Evolutionary conservation across 2,329 filamentous ascomycete genomes (phyloP).

Genomic region (Epichloe aotearoae): DNA sequence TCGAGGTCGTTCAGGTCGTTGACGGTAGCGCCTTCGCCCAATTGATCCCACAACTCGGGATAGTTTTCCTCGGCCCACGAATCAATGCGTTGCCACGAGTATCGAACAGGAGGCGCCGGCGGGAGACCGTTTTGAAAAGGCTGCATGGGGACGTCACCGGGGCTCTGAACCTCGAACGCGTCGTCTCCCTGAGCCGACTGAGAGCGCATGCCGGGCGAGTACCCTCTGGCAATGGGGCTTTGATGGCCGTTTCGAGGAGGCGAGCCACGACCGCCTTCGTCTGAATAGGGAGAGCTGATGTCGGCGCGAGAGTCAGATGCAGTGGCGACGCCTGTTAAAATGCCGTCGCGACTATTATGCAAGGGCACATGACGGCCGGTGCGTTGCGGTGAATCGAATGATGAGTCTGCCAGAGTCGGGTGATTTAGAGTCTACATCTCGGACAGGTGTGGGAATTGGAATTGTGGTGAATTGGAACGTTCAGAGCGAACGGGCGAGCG

Average conservation of each 20-base stretch:
- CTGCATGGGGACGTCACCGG: slow-evolving; percentile 91
- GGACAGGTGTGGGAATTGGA: neutral
- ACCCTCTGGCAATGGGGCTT: slow-evolving; percentile 49
- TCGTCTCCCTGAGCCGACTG: slow-evolving; percentile 52
- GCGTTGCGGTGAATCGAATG: slow-evolving; percentile 84
- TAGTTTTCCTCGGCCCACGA: slow-evolving; percentile 91
- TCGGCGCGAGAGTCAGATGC: slow-evolving; percentile 81
- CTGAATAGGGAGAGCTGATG: slow-evolving; percentile 63
- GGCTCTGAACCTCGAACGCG: slow-evolving; percentile 55
- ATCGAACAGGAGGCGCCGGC: slow-evolving; percentile 71
- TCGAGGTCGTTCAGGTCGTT: slow-evolving; percentile 97
- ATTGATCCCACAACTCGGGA: slow-evolving; percentile 82
- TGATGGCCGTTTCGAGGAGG: slow-evolving; percentile 37
- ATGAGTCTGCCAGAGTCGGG: slow-evolving; percentile 52
- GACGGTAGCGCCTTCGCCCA: slow-evolving; percentile 79
- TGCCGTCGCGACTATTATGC: slow-evolving; percentile 65
- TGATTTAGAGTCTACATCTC: neutral
- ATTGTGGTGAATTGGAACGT: neutral
- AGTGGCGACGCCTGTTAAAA: slow-evolving; percentile 78
- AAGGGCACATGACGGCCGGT: slow-evolving; percentile 83
- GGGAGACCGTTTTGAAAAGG: slow-evolving; percentile 85
- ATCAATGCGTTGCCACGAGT: slow-evolving; percentile 93
- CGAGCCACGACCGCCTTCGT: slow-evolving; percentile 49
- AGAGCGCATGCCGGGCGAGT: slow-evolving; percentile 85
- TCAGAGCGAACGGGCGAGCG: neutral